These are phyloP conservation scores for Cajanus cajan DNA, from an alignment of 306 rosid species.

Conservation along the genomic window DNA sequence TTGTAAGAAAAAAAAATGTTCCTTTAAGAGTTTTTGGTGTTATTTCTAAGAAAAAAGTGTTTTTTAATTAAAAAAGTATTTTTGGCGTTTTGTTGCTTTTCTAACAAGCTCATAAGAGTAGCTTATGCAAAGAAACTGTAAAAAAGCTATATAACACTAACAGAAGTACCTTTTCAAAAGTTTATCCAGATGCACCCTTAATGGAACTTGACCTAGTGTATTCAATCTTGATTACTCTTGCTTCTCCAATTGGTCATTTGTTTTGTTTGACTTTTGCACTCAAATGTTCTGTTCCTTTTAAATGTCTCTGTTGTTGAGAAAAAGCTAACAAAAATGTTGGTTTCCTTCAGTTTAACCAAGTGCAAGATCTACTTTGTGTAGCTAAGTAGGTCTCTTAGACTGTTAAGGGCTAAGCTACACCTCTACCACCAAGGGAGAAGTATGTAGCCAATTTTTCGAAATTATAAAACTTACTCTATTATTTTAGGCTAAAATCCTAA, in stretches of 20 bases:
- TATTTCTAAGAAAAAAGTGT: neutral
- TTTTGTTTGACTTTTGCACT: constrained; percentile 10
- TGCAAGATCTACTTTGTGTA: constrained; percentile 13
- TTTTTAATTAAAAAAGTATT: neutral
- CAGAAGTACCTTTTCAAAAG: neutral
- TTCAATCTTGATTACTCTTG: neutral
- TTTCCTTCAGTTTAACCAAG: neutral
- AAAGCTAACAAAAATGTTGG: neutral
- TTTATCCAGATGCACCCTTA: neutral
- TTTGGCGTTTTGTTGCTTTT: neutral
- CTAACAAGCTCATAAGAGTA: neutral
- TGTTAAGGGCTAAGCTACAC: neutral
- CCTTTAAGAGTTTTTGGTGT: neutral
- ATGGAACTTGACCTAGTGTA: neutral
- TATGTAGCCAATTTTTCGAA: neutral
- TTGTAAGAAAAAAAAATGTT: neutral
- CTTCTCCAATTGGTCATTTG: constrained; percentile 15
- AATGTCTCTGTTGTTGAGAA: neutral
- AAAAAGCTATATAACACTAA: neutral
- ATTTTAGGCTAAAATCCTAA: neutral
- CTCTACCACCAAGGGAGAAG: neutral
- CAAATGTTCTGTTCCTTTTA: constrained; percentile 5
- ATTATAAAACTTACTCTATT: neutral
- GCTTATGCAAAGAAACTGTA: neutral
- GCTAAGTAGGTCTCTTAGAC: constrained; percentile 9